These are phyloP conservation scores for Phaeosphaeriaceae sp. DNA, from an alignment of 2,329 filamentous ascomycete genomes.

Conservation along the genomic window DNA sequence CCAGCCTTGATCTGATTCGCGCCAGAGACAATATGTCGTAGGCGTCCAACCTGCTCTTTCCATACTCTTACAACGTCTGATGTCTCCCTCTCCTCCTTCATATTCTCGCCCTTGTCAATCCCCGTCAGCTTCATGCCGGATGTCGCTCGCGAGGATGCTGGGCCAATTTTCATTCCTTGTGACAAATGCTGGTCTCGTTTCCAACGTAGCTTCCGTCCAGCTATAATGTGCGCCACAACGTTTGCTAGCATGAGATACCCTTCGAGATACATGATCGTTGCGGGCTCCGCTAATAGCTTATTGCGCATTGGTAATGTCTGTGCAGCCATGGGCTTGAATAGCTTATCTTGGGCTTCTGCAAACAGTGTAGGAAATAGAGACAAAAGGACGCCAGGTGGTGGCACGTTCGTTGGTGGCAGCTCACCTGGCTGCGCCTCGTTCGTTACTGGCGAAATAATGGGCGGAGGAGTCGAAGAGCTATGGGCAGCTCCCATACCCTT, in stretches of 20 bases:
- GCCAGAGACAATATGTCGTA: slow-evolving; percentile 75
- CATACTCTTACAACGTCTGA: slow-evolving; percentile 77
- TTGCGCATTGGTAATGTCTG: slow-evolving; percentile 65
- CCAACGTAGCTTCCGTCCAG: slow-evolving; percentile 86
- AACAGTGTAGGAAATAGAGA: slow-evolving; percentile 77
- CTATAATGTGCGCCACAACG: slow-evolving; percentile 80
- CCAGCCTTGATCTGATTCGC: slow-evolving; percentile 59
- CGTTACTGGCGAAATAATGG: slow-evolving; percentile 27
- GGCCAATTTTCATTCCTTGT: slow-evolving; percentile 85
- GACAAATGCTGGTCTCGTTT: slow-evolving; percentile 84
- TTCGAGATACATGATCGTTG: slow-evolving; percentile 67
- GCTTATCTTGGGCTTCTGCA: slow-evolving; percentile 65
- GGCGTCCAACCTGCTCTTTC: slow-evolving; percentile 75
- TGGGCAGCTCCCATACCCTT: slow-evolving; percentile 3
- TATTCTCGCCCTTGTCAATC: slow-evolving; percentile 81
- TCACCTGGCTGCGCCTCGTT: slow-evolving; percentile 36
- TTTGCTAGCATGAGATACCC: slow-evolving; percentile 68
- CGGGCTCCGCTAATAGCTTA: slow-evolving; percentile 67
- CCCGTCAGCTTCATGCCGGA: slow-evolving; percentile 92
- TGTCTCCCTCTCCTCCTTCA: slow-evolving; percentile 83
- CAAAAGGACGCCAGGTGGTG: slow-evolving; percentile 83
- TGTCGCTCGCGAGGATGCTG: slow-evolving; percentile 69
- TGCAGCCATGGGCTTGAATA: slow-evolving; percentile 70
- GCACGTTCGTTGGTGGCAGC: slow-evolving; percentile 80
- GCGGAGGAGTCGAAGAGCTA: slow-evolving; percentile 12